phyloP scores from a whole-genome alignment of 2,329 filamentous ascomycete species.

The Aspergillus tubingensis region DNA sequence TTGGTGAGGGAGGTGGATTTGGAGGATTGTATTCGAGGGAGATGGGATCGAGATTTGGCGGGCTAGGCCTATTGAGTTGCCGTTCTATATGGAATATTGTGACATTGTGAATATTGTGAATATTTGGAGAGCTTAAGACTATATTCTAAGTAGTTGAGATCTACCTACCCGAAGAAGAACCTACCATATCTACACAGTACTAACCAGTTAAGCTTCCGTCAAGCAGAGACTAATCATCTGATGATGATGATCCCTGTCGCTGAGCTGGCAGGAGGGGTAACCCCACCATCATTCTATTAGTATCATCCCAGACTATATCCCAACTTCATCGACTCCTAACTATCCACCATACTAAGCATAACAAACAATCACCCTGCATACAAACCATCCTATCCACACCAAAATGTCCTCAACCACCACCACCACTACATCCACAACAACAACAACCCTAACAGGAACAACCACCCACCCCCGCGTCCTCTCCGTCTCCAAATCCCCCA shows the following conservation, averaged over 20 bases:
- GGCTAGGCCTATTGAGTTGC: too few relatives aligned
- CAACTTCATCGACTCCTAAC: background rate
- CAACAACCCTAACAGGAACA: background rate
- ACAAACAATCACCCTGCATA: background rate
- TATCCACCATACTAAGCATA: background rate
- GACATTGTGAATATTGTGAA: too few relatives aligned
- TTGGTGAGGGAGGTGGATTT: background rate
- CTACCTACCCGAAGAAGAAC: too few relatives aligned
- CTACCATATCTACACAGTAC: too few relatives aligned
- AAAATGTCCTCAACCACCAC: background rate
- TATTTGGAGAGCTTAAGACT: too few relatives aligned
- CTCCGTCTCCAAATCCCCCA: conserved; percentile 7
- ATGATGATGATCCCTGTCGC: background rate
- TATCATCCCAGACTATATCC: background rate
- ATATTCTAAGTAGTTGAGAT: too few relatives aligned
- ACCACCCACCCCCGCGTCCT: background rate
- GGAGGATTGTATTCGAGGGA: background rate
- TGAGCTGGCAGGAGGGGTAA: background rate
- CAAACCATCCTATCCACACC: background rate
- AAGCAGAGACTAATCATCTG: too few relatives aligned
- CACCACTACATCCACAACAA: background rate
- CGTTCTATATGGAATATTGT: too few relatives aligned
- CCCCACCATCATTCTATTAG: background rate
- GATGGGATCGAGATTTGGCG: background rate
- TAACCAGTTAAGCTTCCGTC: too few relatives aligned